Base-by-base conservation (phyloP, 2,329 filamentous ascomycete species). In the Fusarium xylarioides region DNA sequence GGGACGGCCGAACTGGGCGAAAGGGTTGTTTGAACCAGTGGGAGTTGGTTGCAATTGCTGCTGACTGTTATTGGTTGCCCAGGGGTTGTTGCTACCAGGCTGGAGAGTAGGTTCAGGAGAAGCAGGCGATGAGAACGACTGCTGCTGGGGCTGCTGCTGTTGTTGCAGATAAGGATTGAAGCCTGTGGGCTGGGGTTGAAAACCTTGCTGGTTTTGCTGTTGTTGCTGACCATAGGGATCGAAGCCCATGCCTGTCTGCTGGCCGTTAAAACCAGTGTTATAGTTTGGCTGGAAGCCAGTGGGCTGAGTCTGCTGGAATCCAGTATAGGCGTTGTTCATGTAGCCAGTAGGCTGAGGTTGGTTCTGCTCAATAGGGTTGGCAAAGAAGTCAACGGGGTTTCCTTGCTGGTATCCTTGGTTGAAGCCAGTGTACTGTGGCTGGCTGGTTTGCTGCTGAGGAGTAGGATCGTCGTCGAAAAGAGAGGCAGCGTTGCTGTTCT, bases 341-440 rank as follows among this genome's bases (percentile, higher is more conserved):
- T 85, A 93, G n/a, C 94, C 94, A 2, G 94, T 97, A 7, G 90
- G 92, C 81, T 97, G 95, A 49, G 90, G 88, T 81, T 95, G 92
- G 76, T 85, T 90, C 60, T 81, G 91, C 66, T 95, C 93, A 78
- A 98, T 92, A 18, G 95, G 94, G 82, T 99, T 99, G 66, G 95
- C 96, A 77, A 97, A 96, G 90, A 97, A 98, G 83, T 99, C 96
- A 23, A 99, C 96, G 18, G 94, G 94, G 64, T 93, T 93, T 80
- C 97, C 95, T 83, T 99, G 96, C 85, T 98, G 95, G 79, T 99
- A 99, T 52, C 95, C 95, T 84, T 97, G 95, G 82, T 98, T 98
- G 85, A 94, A 95, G 40, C 95, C 95, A 19, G 95, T 98, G 44
- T 90, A 90, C 83, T 95, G 94, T 40, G 93, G 89, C 77, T 94